Conservation (phyloP, 2,329 filamentous ascomycete genomes). For the Fusarium brevicatenulatum region DNA sequence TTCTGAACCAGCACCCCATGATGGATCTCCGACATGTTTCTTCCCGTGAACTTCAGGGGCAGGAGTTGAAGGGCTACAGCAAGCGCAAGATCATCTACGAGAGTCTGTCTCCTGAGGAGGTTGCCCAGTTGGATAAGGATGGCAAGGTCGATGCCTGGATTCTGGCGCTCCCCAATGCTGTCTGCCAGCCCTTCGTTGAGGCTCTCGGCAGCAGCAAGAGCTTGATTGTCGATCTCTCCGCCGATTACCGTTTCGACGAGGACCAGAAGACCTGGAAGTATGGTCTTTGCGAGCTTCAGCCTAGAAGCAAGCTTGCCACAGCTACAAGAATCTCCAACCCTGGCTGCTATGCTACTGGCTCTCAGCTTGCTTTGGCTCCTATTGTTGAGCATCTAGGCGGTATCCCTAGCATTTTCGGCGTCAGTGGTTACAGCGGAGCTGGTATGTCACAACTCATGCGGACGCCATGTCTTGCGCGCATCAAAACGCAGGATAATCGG, state of each 20-base stretch:
- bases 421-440: constrained; percentile 93
- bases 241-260: constrained; percentile 89
- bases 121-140: constrained; percentile 65
- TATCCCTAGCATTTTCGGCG: constrained; percentile 85
- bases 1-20: constrained; percentile 87
- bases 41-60: constrained; percentile 88
- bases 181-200: constrained; percentile 93
- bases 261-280: constrained; percentile 68
- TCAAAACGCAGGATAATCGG: background rate
- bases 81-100: constrained; percentile 95
- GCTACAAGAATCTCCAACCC: constrained; percentile 90
- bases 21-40: constrained; percentile 93
- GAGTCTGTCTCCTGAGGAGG: constrained; percentile 87
- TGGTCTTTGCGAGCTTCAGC: constrained; percentile 84
- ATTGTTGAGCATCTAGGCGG: constrained; percentile 80
- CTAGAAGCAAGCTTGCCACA: constrained; percentile 76
- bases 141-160: constrained; percentile 95
- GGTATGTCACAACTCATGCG: constrained; percentile 47
- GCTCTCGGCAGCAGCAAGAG: constrained; percentile 79
- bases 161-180: constrained; percentile 94
- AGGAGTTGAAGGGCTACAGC: constrained; percentile 87
- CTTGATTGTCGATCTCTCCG: constrained; percentile 92
- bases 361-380: constrained; percentile 88
- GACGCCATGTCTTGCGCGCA: background rate
- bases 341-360: constrained; percentile 93